Conservation (phyloP, 139 green algal species). For the Tetraselmis striata region DNA sequence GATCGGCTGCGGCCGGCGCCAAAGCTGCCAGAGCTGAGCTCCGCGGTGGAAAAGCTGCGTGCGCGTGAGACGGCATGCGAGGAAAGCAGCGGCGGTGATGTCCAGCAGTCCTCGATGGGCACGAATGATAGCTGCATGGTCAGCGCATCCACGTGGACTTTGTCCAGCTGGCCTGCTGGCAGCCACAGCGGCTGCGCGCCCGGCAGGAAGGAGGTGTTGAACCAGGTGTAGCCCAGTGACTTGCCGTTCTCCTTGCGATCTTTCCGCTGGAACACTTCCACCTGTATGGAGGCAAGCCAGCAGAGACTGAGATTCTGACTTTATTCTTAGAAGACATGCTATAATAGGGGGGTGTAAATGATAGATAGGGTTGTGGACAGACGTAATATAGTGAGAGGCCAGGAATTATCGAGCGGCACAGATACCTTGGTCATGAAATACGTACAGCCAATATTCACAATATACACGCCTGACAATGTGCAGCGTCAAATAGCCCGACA, state of each 20-base stretch:
- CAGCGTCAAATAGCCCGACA: no score
- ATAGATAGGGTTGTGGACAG: no score
- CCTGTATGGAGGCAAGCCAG: neutral
- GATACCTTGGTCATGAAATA: no score
- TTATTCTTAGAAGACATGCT: no score
- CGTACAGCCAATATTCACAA: no score
- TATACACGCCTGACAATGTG: no score
- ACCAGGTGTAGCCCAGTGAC: conserved; percentile 20
- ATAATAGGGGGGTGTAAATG: neutral
- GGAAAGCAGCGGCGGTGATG: neutral
- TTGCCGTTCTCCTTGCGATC: neutral
- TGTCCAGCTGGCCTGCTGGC: neutral
- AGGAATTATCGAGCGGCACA: neutral
- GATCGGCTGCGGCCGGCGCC: no score
- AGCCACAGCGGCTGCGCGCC: neutral
- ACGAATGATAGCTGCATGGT: neutral
- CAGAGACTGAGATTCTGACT: no score
- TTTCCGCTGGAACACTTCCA: neutral
- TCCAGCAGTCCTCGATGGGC: neutral
- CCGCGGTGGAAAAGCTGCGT: neutral
- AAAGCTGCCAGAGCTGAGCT: neutral
- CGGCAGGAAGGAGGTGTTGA: conserved; percentile 26
- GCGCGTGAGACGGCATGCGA: neutral
- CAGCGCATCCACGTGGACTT: neutral
- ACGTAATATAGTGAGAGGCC: neutral